Evolutionary conservation across 805 yeast species (phyloP).

Genomic region (Torulaspora maleeae): DNA sequence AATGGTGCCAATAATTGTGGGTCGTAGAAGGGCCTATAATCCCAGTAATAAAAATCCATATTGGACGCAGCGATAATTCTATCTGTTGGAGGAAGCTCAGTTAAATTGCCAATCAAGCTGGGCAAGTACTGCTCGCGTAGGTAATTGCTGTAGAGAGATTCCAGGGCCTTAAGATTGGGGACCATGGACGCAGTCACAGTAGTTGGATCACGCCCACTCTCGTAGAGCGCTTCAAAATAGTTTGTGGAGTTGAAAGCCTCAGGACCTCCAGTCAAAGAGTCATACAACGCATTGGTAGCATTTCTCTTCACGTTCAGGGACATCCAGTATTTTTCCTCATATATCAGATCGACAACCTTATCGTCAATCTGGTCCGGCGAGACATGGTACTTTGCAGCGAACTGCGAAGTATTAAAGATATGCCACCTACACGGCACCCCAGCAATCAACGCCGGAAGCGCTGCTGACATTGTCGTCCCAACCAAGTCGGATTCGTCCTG

Average conservation of each 20-base stretch:
- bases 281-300: slow-evolving; percentile 37
- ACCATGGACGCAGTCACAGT: slow-evolving; percentile 44
- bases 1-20: slow-evolving; percentile 58
- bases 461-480: slow-evolving; percentile 11
- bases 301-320: slow-evolving; percentile 50
- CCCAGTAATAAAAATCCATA: slow-evolving; percentile 37
- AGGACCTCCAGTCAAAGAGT: slow-evolving; percentile 24
- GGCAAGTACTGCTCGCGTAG: slow-evolving; percentile 24
- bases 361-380: slow-evolving; percentile 28
- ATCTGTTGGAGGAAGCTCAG: slow-evolving; percentile 18
- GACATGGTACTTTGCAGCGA: slow-evolving; percentile 20
- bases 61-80: slow-evolving; percentile 32
- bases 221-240: slow-evolving; percentile 44
- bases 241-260: slow-evolving; percentile 23
- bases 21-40: slow-evolving; percentile 48
- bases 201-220: slow-evolving; percentile 59
- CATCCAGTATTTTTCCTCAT: slow-evolving; percentile 59
- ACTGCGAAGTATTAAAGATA: slow-evolving; percentile 26
- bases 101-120: slow-evolving; percentile 29
- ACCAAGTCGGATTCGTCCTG: slow-evolving; percentile 30
- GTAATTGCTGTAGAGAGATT: slow-evolving; percentile 26
- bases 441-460: slow-evolving; percentile 17
- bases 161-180: slow-evolving; percentile 41
- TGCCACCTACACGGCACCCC: slow-evolving; percentile 31
- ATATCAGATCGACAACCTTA: slow-evolving; percentile 43